Evolutionary conservation across 805 yeast species (phyloP).

Genomic region (Kazachstania bromeliacearum): DNA sequence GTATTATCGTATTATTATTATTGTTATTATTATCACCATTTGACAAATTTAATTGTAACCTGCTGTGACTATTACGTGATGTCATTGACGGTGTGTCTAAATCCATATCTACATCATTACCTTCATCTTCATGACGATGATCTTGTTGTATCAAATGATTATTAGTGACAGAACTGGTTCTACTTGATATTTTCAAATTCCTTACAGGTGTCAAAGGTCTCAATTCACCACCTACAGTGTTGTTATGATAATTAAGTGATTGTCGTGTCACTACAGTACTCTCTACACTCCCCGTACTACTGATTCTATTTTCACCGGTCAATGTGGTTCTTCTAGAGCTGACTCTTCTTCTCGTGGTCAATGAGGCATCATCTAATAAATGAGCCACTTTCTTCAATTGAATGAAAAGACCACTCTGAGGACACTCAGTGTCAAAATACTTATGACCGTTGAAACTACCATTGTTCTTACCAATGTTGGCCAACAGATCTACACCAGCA

Average conservation of each 20-base stretch:
- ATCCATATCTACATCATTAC: constrained; percentile 3
- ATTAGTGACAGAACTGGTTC: constrained; percentile 24
- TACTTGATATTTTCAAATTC: constrained; percentile 40
- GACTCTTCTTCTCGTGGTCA: background rate
- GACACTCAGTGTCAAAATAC: constrained; percentile 56
- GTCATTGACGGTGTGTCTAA: background rate
- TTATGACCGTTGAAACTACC: constrained; percentile 69
- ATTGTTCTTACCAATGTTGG: constrained; percentile 65
- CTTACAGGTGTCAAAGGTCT: constrained; percentile 16
- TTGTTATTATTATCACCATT: background rate
- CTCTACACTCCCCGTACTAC: constrained; percentile 12
- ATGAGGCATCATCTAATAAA: constrained; percentile 14
- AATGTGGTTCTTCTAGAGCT: constrained; percentile 14
- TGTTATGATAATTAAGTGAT: constrained; percentile 7
- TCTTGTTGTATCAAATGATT: background rate
- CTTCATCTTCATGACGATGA: background rate
- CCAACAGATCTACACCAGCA: constrained; percentile 81
- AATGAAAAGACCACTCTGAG: constrained; percentile 69
- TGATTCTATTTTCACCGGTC: constrained; percentile 4
- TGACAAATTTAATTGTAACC: too few relatives aligned
- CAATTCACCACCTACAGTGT: constrained; percentile 8
- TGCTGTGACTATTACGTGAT: background rate
- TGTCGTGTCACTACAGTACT: constrained; percentile 10
- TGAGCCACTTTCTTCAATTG: constrained; percentile 39
- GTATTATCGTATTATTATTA: background rate